These are phyloP conservation scores for Yamadazyma friedrichii DNA, from an alignment of 1,139 yeast species.

Conservation along the genomic window DNA sequence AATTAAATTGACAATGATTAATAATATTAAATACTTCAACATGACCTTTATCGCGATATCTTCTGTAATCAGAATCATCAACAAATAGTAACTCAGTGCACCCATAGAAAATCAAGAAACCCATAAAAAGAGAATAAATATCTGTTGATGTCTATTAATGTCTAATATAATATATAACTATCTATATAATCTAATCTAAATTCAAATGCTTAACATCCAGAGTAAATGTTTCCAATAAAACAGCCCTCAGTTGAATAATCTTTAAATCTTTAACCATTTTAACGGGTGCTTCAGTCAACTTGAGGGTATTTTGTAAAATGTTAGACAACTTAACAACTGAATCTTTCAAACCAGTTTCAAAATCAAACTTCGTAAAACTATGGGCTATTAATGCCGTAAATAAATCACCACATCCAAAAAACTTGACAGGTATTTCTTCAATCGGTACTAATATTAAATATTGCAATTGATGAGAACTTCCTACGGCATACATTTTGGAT, in stretches of 20 bases:
- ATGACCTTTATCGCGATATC: conserved; percentile 5
- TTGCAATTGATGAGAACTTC: conserved; percentile 11
- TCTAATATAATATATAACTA: no score
- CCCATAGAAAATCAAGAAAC: no score
- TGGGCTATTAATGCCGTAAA: conserved; percentile 42
- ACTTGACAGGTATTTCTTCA: conserved; percentile 32
- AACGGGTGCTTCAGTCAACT: conserved; percentile 15
- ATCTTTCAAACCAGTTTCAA: conserved; percentile 26
- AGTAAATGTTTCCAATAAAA: conserved; percentile 3
- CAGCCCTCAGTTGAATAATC: conserved; percentile 11
- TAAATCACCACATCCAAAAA: conserved; percentile 48
- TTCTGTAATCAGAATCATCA: neutral
- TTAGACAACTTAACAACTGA: conserved; percentile 29
- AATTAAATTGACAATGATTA: neutral
- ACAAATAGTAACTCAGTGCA: no score
- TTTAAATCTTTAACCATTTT: conserved; percentile 31
- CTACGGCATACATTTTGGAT: conserved; percentile 33
- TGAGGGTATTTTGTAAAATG: conserved; percentile 29
- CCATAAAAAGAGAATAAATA: no score
- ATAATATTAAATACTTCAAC: conserved; percentile 1
- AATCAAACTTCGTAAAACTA: conserved; percentile 22
- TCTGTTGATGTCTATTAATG: no score
- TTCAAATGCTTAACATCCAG: neutral
- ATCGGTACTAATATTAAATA: conserved; percentile 25
- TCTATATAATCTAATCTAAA: neutral